Evolutionary conservation across 169 alveolate species (phyloP).

Genomic region (Cryptosporidium bovis): DNA sequence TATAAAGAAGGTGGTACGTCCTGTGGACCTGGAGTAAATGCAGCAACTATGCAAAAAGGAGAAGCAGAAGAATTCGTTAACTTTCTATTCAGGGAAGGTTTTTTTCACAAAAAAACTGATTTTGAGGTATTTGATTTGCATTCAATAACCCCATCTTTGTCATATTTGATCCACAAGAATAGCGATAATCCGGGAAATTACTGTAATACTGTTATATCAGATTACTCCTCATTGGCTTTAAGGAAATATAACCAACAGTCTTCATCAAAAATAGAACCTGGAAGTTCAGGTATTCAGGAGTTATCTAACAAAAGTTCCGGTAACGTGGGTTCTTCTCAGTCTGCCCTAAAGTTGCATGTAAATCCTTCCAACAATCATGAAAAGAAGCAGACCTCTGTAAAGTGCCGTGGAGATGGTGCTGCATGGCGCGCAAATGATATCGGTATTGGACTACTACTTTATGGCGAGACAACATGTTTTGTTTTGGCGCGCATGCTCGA

Average conservation of each 20-base stretch:
- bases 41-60: slow-evolving; percentile 4
- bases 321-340: neutral
- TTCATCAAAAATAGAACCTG: neutral
- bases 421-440: slow-evolving; percentile 55
- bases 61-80: slow-evolving; percentile 58
- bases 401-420: no score
- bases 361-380: slow-evolving; percentile 1
- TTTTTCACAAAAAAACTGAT: slow-evolving; percentile 14
- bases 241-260: neutral
- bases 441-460: slow-evolving; percentile 45
- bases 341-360: neutral
- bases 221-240: slow-evolving; percentile 50
- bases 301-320: neutral
- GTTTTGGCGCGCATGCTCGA: slow-evolving; percentile 73
- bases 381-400: neutral
- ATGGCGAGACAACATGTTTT: slow-evolving; percentile 68
- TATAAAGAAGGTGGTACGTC: neutral
- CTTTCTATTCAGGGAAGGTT: slow-evolving; percentile 45
- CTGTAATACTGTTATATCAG: slow-evolving; percentile 44
- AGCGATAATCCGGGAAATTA: neutral
- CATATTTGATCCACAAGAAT: slow-evolving; percentile 33
- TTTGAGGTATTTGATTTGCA: slow-evolving; percentile 47
- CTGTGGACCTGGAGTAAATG: neutral
- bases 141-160: slow-evolving; percentile 69
- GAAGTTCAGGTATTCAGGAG: neutral